phyloP scores from a whole-genome alignment of 768 basidiomycete species.

The Mycena metata region DNA sequence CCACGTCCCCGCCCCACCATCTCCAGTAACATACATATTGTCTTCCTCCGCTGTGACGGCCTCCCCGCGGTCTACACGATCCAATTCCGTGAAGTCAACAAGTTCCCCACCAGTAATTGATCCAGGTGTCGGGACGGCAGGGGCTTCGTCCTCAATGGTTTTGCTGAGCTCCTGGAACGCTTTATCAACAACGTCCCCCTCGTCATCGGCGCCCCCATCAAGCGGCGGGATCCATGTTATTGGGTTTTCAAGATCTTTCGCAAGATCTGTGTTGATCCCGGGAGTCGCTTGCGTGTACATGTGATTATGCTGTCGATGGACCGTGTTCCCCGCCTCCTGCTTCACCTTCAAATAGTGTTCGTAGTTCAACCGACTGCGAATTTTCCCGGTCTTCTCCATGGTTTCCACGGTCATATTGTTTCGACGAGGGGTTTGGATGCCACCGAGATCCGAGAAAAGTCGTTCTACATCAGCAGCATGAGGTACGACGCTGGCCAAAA shows the following conservation, averaged over 20 bases:
- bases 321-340: not conserved
- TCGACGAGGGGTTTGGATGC: constrained; percentile 32
- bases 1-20: not conserved
- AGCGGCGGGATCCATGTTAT: constrained; percentile 34
- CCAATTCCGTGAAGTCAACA: constrained; percentile 18
- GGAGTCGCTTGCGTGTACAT: constrained; percentile 34
- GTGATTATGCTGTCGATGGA: constrained; percentile 35
- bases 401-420: constrained; percentile 27
- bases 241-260: constrained; percentile 19
- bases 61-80: constrained; percentile 21
- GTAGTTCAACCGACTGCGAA: constrained; percentile 26
- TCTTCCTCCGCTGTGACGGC: not conserved
- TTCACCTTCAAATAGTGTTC: constrained; percentile 5
- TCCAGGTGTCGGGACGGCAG: not conserved
- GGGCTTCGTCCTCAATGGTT: not conserved
- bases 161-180: not conserved
- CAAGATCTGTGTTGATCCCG: constrained; percentile 32
- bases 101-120: not conserved
- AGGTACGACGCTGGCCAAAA: constrained; percentile 38
- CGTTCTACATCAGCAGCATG: constrained; percentile 42
- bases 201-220: not conserved
- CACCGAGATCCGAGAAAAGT: constrained; percentile 41
- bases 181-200: not conserved
- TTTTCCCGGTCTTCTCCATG: constrained; percentile 35
- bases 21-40: constrained; percentile 10